Conservation (phyloP, 176 grass and related monocot genomes). For the Coix lacrymajobi region DNA sequence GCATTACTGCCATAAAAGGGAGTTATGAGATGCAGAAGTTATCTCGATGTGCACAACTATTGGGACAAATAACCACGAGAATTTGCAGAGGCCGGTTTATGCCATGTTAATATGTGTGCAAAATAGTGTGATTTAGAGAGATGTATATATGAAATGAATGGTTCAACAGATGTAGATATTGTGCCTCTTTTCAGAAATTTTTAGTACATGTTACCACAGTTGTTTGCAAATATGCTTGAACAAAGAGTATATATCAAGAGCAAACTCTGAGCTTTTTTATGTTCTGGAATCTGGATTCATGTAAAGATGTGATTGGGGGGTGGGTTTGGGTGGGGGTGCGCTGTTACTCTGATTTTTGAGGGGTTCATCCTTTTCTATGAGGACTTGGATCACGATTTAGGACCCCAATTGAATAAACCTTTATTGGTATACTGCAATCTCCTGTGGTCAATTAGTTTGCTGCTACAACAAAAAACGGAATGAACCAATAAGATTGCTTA, state of each 20-base stretch:
- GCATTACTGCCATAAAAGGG: not conserved
- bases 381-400: not conserved
- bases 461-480: not conserved
- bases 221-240: not conserved
- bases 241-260: not conserved
- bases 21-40: not conserved
- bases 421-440: not conserved
- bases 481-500: not conserved
- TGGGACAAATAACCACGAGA: not conserved
- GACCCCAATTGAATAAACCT: not conserved
- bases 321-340: no score
- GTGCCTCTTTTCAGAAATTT: not conserved
- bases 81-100: not conserved
- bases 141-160: not conserved
- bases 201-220: not conserved
- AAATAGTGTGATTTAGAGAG: not conserved
- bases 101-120: not conserved
- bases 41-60: not conserved
- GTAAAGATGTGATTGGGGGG: not conserved
- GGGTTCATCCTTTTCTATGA: not conserved
- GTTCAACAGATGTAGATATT: not conserved
- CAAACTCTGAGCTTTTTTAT: not conserved
- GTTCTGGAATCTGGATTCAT: not conserved
- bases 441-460: not conserved
- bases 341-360: no score